Evolutionary conservation across 1,139 yeast species (phyloP).

Genomic region (Yamadazyma triangularis): DNA sequence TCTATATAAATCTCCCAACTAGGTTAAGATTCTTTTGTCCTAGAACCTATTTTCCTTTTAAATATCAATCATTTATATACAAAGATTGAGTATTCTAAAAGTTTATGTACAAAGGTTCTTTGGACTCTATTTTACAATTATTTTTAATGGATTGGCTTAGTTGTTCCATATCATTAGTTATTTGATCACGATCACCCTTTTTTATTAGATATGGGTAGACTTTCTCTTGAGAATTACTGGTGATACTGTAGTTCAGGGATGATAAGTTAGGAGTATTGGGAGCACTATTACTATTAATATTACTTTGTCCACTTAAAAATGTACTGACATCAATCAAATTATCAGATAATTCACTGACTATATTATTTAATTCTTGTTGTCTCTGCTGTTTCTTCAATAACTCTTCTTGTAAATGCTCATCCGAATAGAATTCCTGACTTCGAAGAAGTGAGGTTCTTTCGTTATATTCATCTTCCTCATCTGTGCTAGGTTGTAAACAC

Average conservation of each 20-base stretch:
- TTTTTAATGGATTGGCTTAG: constrained; percentile 17
- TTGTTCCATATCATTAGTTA: constrained; percentile 15
- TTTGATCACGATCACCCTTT: constrained; percentile 17
- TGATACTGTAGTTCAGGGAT: constrained; percentile 1
- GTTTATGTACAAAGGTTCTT: constrained; percentile 26
- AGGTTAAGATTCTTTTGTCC: no score
- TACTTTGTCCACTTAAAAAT: constrained; percentile 21
- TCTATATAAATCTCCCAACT: no score
- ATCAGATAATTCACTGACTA: constrained; percentile 42
- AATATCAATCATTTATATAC: no score
- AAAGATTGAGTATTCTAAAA: constrained; percentile 17
- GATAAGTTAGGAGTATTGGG: constrained; percentile 8
- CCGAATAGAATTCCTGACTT: constrained; percentile 25
- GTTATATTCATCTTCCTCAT: constrained; percentile 36
- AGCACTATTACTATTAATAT: constrained; percentile 8
- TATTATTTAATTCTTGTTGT: constrained; percentile 38
- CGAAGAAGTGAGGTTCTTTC: constrained; percentile 36
- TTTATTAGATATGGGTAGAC: constrained; percentile 13
- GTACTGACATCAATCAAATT: constrained; percentile 43
- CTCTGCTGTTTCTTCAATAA: constrained; percentile 37
- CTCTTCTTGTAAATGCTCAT: constrained; percentile 39
- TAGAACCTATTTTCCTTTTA: no score
- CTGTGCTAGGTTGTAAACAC: constrained; percentile 34
- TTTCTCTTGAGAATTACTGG: constrained; percentile 4
- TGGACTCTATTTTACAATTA: constrained; percentile 17